Evolutionary conservation across 352 stramenopile species (phyloP).

Genomic region (Globisporangium mamillatum): DNA sequence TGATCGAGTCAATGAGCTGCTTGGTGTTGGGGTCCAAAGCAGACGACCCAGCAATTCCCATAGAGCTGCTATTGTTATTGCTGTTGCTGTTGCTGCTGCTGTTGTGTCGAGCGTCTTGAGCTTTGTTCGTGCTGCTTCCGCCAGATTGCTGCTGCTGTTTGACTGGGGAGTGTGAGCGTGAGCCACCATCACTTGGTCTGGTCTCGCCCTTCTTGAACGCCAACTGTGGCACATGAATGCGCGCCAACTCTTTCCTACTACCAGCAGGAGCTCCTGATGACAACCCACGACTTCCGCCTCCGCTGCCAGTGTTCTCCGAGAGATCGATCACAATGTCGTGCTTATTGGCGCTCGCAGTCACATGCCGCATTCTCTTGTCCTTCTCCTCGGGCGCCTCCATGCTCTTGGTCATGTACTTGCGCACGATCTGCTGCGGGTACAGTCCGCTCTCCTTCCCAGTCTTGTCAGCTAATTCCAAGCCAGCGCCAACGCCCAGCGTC

Average conservation of each 20-base stretch:
- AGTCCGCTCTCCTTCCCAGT: constrained; percentile 31
- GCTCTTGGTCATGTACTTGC: constrained; percentile 86
- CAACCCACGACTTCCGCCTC: not conserved
- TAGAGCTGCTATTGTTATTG: not conserved
- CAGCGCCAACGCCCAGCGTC: constrained; percentile 64
- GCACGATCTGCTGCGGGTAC: constrained; percentile 70
- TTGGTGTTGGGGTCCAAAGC: constrained; percentile 51
- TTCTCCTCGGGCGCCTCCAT: constrained; percentile 72
- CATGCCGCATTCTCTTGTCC: constrained; percentile 46
- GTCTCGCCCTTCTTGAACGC: constrained; percentile 31
- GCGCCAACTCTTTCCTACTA: constrained; percentile 28
- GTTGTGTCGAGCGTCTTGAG: not conserved
- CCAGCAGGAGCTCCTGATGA: not conserved
- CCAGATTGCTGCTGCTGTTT: constrained; percentile 9
- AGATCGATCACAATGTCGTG: constrained; percentile 52
- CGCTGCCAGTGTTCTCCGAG: not conserved
- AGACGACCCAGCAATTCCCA: not conserved
- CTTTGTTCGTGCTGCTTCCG: constrained; percentile 8
- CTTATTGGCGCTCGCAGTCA: constrained; percentile 61
- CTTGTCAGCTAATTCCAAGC: not conserved
- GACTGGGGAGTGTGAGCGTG: constrained; percentile 8
- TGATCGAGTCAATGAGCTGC: constrained; percentile 74
- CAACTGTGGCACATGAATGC: constrained; percentile 56
- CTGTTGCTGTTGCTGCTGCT: not conserved
- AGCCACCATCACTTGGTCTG: not conserved